A percentile compares a stretch with the other conserved stretches of the same genome.
Evolutionary conservation across 805 yeast species (phyloP).

Genomic region (Myxozyma udenii): DNA sequence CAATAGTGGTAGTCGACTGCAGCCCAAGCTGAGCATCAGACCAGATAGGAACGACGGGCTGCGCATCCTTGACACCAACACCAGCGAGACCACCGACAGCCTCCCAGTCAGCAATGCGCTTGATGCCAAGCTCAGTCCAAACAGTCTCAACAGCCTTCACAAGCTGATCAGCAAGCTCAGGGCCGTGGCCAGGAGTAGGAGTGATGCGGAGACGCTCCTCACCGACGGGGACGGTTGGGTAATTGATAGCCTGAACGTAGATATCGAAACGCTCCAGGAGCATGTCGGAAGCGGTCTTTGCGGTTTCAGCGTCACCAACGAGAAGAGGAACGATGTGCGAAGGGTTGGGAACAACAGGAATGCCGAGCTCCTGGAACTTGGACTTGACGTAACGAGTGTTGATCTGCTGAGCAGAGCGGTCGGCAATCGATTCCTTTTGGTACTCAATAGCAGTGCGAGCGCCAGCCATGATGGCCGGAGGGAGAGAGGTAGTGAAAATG

Average conservation of each 20-base stretch:
- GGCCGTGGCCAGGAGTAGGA: slow-evolving; percentile 96
- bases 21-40: slow-evolving; percentile 67
- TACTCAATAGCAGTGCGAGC: slow-evolving; percentile 81
- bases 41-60: slow-evolving; percentile 71
- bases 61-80: slow-evolving; percentile 60
- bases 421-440: slow-evolving; percentile 71
- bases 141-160: slow-evolving; percentile 77
- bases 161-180: slow-evolving; percentile 70
- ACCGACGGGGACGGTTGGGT: slow-evolving; percentile 96
- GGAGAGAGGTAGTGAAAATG: slow-evolving; percentile 92
- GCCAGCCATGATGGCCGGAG: slow-evolving; percentile 98
- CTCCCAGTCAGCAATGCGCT: slow-evolving; percentile 76
- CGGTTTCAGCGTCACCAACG: slow-evolving; percentile 90
- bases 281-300: slow-evolving; percentile 86
- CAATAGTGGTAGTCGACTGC: slow-evolving; percentile 2
- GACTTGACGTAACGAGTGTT: slow-evolving; percentile 82
- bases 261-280: slow-evolving; percentile 79
- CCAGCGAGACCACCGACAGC: slow-evolving; percentile 85
- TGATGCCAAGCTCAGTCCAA: slow-evolving; percentile 69
- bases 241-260: slow-evolving; percentile 97
- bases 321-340: slow-evolving; percentile 95
- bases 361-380: slow-evolving; percentile 63
- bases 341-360: slow-evolving; percentile 96
- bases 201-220: slow-evolving; percentile 94
- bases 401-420: slow-evolving; percentile 79